Evolutionary conservation across 1,284 basidiomycete genomes (phyloP).

Genomic region (Irpex lacteus): DNA sequence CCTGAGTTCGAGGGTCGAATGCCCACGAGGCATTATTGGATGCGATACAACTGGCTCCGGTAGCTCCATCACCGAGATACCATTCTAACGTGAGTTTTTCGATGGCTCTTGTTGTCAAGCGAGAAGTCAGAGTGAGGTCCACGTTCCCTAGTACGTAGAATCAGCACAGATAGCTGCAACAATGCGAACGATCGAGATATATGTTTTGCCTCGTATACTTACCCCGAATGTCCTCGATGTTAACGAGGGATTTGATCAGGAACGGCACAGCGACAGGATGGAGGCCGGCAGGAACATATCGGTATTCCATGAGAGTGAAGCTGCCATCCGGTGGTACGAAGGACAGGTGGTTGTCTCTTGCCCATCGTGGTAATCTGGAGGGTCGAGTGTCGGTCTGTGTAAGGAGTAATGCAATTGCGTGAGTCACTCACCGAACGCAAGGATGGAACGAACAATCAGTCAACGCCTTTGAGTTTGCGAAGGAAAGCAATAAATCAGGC

Average conservation of each 20-base stretch:
- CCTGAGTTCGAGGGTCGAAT: constrained; percentile 71
- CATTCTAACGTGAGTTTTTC: constrained; percentile 73
- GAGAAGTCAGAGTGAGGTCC: constrained; percentile 68
- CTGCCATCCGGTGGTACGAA: constrained; percentile 95
- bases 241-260: constrained; percentile 56
- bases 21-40: constrained; percentile 74
- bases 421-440: constrained; percentile 72
- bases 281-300: constrained; percentile 42
- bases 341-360: constrained; percentile 75
- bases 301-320: constrained; percentile 87
- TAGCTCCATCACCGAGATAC: constrained; percentile 70
- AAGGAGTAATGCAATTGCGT: not conserved
- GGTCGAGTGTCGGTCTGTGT: not conserved
- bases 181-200: constrained; percentile 2
- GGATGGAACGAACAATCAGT: constrained; percentile 87
- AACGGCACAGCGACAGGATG: constrained; percentile 64
- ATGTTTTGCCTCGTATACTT: constrained; percentile 17
- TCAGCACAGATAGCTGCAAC: not conserved
- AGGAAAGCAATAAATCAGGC: constrained; percentile 82
- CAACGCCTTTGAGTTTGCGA: constrained; percentile 76
- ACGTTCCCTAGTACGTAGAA: constrained; percentile 53
- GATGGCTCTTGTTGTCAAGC: constrained; percentile 60
- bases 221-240: constrained; percentile 67
- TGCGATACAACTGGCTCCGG: constrained; percentile 60
- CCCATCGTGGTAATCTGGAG: constrained; percentile 44